Conservation (phyloP, 1,139 yeast genomes). For the Spathaspora jeffriesii region DNA sequence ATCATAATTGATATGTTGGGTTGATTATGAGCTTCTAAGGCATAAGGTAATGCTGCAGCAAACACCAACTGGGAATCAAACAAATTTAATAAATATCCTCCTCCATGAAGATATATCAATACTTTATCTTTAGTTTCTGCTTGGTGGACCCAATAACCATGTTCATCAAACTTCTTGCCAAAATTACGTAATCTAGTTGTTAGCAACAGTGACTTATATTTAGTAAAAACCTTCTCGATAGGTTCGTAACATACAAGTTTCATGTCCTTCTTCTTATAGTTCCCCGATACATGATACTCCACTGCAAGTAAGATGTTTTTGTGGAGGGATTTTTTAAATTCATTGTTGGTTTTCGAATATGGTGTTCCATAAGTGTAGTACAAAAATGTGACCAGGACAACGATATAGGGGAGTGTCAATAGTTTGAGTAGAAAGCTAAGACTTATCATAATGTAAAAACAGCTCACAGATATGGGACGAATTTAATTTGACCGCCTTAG, state of each 20-base stretch:
- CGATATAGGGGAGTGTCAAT: constrained; percentile 19
- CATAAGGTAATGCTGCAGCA: constrained; percentile 19
- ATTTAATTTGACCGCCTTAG: background rate
- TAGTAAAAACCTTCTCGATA: constrained; percentile 9
- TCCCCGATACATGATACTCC: constrained; percentile 26
- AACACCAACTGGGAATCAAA: constrained; percentile 24
- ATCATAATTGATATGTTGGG: constrained; percentile 22
- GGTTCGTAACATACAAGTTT: constrained; percentile 13
- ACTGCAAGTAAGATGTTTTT: constrained; percentile 30
- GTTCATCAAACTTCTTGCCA: constrained; percentile 26
- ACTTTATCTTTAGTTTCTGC: constrained; percentile 10
- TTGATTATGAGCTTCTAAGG: constrained; percentile 16
- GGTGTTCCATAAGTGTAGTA: constrained; percentile 35
- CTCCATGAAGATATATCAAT: constrained; percentile 34
- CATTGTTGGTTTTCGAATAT: constrained; percentile 27
- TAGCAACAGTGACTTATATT: constrained; percentile 13
- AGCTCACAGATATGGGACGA: background rate
- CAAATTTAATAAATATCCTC: constrained; percentile 34
- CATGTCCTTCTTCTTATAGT: constrained; percentile 14
- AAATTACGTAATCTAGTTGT: constrained; percentile 15
- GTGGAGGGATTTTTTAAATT: constrained; percentile 28
- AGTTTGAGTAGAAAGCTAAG: constrained; percentile 10
- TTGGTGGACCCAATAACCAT: constrained; percentile 25
- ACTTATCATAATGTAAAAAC: constrained; percentile 11
- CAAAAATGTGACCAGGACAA: constrained; percentile 19